phyloP scores from a whole-genome alignment of 345 rosid species.

The Murraya paniculata region DNA sequence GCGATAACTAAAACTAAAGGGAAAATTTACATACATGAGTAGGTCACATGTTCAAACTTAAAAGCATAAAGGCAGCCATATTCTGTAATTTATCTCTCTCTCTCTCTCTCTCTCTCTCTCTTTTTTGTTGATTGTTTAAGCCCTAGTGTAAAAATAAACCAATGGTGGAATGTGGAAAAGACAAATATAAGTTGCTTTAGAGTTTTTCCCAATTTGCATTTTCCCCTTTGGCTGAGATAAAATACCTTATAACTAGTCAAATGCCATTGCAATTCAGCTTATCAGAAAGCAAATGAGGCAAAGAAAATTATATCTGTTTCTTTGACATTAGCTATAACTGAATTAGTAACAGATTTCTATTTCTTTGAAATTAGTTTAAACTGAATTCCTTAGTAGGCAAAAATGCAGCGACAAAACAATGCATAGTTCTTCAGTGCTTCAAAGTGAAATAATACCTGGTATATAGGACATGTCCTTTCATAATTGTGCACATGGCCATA shows the following conservation, averaged over 20 bases:
- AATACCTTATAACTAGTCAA: not conserved
- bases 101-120: too few relatives aligned
- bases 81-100: not conserved
- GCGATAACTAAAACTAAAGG: not conserved
- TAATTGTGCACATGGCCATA: conserved; percentile 74
- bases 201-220: not conserved
- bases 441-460: conserved; percentile 42
- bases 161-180: not conserved
- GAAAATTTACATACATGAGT: not conserved
- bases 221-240: too few relatives aligned
- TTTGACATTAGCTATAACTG: not conserved
- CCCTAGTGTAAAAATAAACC: not conserved
- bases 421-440: not conserved
- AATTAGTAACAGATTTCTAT: not conserved
- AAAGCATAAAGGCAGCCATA: not conserved
- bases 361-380: not conserved
- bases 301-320: not conserved
- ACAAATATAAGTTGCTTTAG: not conserved
- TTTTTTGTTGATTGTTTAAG: too few relatives aligned
- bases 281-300: not conserved
- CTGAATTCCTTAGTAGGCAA: not conserved
- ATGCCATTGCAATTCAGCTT: not conserved
- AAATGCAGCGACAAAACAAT: not conserved
- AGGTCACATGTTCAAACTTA: not conserved
- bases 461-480: conserved; percentile 73